Evolutionary conservation across 1,139 yeast genomes (phyloP).

Genomic region (Yamadazyma oceani): DNA sequence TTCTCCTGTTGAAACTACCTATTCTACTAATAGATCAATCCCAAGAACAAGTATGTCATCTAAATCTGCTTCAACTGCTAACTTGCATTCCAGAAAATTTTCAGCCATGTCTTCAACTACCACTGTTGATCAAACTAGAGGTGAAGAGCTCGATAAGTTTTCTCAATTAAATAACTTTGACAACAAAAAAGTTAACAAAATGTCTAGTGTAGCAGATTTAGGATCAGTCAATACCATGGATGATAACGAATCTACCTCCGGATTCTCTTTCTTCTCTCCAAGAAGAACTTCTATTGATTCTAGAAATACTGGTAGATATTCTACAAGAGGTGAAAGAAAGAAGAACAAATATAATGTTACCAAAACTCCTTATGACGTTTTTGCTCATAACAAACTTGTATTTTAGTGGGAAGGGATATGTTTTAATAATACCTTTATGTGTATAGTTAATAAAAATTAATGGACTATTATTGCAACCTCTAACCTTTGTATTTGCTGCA

Average conservation of each 20-base stretch:
- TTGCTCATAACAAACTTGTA: conserved; percentile 20
- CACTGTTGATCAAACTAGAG: conserved; percentile 16
- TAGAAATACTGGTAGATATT: conserved; percentile 12
- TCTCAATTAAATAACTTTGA: conserved; percentile 6
- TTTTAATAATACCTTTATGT: conserved; percentile 8
- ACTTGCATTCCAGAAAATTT: conserved; percentile 6
- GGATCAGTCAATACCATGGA: conserved; percentile 30
- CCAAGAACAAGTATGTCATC: conserved; percentile 8
- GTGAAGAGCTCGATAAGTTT: conserved; percentile 10
- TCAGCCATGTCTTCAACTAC: conserved; percentile 6
- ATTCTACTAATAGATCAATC: conserved; percentile 14
- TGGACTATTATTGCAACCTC: not conserved
- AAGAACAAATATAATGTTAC: conserved; percentile 33
- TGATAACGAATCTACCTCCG: conserved; percentile 30
- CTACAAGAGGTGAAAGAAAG: conserved; percentile 17
- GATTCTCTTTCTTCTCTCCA: conserved; percentile 33
- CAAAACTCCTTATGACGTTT: conserved; percentile 30
- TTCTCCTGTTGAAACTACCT: conserved; percentile 15
- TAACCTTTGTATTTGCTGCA: too few relatives aligned
- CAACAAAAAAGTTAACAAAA: conserved; percentile 8
- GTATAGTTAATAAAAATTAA: not conserved
- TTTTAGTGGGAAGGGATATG: conserved; percentile 15
- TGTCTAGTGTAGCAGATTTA: conserved; percentile 23
- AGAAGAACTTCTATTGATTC: conserved; percentile 20
- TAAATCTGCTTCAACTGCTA: conserved; percentile 6